phyloP scores from a whole-genome alignment of 1,284 basidiomycete species.

The Ustanciosporium gigantosporum region DNA sequence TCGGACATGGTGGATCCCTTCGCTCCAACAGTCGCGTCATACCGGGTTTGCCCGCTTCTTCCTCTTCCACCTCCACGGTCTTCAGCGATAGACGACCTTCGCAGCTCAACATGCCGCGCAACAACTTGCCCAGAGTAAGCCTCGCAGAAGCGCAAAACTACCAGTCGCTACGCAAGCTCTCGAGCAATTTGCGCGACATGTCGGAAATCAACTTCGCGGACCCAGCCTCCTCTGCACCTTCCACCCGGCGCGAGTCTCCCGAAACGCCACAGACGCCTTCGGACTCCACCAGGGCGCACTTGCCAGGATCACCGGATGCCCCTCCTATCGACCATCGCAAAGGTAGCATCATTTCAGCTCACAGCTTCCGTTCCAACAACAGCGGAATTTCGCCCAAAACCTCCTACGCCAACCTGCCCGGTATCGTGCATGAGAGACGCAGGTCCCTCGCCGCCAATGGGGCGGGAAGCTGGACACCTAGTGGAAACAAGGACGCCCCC shows the following conservation, averaged over 20 bases:
- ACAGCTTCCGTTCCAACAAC: conserved; percentile 35
- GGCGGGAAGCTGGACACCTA: conserved; percentile 1
- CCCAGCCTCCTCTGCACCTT: too few species aligned
- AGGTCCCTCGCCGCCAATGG: conserved; percentile 2
- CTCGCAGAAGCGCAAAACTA: conserved; percentile 39
- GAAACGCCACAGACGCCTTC: too few species aligned
- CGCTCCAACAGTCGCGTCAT: conserved; percentile 13
- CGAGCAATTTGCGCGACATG: conserved; percentile 26
- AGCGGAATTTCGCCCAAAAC: conserved; percentile 53
- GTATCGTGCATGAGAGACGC: conserved; percentile 8
- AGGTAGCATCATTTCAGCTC: conserved; percentile 31
- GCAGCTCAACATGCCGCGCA: conserved; percentile 19
- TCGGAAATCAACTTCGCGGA: too few species aligned
- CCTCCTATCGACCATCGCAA: conserved; percentile 23
- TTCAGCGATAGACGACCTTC: conserved; percentile 37
- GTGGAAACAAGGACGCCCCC: background rate
- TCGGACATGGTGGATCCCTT: conserved; percentile 5
- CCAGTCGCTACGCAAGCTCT: conserved; percentile 34
- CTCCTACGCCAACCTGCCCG: conserved; percentile 36
- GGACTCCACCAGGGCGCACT: too few species aligned
- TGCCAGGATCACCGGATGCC: conserved; percentile 3
- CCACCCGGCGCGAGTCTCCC: too few species aligned
- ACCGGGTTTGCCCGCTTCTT: conserved; percentile 8
- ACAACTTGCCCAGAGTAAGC: conserved; percentile 28
- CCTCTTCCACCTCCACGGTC: conserved; percentile 17